Evolutionary conservation across 2,329 filamentous ascomycete genomes (phyloP).

Genomic region (Colletotrichum filicis): DNA sequence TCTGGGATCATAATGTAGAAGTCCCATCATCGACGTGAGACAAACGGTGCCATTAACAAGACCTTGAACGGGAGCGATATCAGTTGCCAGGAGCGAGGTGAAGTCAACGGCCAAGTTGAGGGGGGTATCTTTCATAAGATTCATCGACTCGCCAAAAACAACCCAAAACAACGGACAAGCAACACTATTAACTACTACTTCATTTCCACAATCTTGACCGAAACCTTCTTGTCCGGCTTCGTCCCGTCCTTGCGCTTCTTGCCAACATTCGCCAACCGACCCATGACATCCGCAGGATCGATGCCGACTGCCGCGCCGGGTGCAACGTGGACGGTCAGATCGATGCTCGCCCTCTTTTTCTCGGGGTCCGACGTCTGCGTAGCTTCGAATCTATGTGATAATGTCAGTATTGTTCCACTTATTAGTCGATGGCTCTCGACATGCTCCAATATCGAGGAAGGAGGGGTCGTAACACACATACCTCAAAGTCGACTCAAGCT

Average conservation of each 20-base stretch:
- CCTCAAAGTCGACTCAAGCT: slow-evolving; percentile 51
- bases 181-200: slow-evolving; percentile 1
- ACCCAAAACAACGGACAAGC: background rate
- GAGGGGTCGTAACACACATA: slow-evolving; percentile 42
- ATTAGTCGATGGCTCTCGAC: background rate
- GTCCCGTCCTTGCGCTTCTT: slow-evolving; percentile 35
- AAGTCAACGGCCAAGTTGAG: no score
- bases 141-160: background rate
- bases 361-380: slow-evolving; percentile 39
- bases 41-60: no score
- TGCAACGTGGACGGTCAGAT: slow-evolving; percentile 49
- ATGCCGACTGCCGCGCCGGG: slow-evolving; percentile 43
- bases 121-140: slow-evolving; percentile 10
- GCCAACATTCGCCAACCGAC: slow-evolving; percentile 26
- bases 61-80: no score
- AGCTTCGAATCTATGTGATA: slow-evolving; percentile 35
- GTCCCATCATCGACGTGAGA: no score
- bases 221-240: slow-evolving; percentile 34
- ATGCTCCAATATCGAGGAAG: background rate
- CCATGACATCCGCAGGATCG: slow-evolving; percentile 45
- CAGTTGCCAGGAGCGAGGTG: no score
- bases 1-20: no score
- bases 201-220: slow-evolving; percentile 30
- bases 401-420: background rate
- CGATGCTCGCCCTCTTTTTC: slow-evolving; percentile 47